phyloP scores from a whole-genome alignment of 495 filamentous ascomycete species.

The Recurvomyces mirabilis region DNA sequence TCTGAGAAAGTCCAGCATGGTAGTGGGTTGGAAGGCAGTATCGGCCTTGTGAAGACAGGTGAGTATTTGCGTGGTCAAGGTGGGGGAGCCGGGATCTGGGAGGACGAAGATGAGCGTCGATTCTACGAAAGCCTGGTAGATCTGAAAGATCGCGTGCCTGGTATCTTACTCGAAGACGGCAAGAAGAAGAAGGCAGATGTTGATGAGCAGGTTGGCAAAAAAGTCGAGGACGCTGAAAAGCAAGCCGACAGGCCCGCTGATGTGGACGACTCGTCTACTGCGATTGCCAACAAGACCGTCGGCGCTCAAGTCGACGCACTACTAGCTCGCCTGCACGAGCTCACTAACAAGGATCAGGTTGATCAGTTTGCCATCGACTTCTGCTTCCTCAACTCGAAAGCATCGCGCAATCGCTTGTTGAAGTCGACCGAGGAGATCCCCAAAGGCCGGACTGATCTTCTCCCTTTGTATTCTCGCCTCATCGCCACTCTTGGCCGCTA shows the following conservation, averaged over 20 bases:
- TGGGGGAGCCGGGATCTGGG: slow-evolving; percentile 96
- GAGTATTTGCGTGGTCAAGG: slow-evolving; percentile 84
- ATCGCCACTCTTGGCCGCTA: slow-evolving; percentile 89
- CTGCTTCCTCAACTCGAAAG: slow-evolving; percentile 97
- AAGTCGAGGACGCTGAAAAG: slow-evolving; percentile 37
- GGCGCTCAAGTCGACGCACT: slow-evolving; percentile 93
- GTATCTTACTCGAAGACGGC: slow-evolving; percentile 80
- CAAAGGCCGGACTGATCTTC: slow-evolving; percentile 82
- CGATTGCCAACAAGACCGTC: slow-evolving; percentile 94
- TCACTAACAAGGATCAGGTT: slow-evolving; percentile 81
- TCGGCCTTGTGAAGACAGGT: slow-evolving; percentile 85
- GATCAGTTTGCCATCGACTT: slow-evolving; percentile 92
- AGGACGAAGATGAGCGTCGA: slow-evolving; percentile 92
- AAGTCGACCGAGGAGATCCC: slow-evolving; percentile 91
- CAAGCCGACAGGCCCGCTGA: slow-evolving; percentile 42
- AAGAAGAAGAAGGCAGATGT: slow-evolving; percentile 82
- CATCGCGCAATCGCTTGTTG: slow-evolving; percentile 83
- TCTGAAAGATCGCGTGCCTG: slow-evolving; percentile 88
- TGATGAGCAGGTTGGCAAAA: slow-evolving; percentile 36
- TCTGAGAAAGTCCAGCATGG: slow-evolving; percentile 66
- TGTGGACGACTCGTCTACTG: slow-evolving; percentile 74
- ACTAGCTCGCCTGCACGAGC: slow-evolving; percentile 72
- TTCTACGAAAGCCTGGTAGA: slow-evolving; percentile 97
- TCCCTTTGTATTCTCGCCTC: slow-evolving; percentile 83
- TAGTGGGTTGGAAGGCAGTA: slow-evolving; percentile 54